Evolutionary conservation across 2,329 filamentous ascomycete genomes (phyloP).

Genomic region (Massarina eburnea): DNA sequence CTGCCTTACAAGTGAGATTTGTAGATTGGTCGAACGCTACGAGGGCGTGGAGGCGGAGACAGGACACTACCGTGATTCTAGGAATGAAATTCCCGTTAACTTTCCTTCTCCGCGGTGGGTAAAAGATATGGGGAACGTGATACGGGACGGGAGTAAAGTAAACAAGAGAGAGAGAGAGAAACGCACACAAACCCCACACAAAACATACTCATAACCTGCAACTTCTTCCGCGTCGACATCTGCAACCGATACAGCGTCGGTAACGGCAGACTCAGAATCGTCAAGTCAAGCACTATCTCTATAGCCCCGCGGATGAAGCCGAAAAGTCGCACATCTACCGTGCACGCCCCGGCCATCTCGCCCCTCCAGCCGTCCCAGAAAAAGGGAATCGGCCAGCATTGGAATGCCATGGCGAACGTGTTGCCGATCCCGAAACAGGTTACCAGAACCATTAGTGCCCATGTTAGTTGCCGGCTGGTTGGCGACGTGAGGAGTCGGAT

Average conservation of each 20-base stretch:
- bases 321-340: constrained; percentile 43
- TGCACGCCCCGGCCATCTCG: constrained; percentile 33
- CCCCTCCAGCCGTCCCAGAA: constrained; percentile 48
- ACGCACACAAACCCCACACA: constrained; percentile 22
- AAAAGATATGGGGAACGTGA: too few relatives aligned
- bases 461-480: constrained; percentile 17
- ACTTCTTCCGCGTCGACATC: constrained; percentile 28
- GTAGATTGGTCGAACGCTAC: constrained; percentile 20
- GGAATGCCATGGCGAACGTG: constrained; percentile 33
- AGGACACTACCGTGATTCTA: constrained; percentile 25
- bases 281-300: constrained; percentile 28
- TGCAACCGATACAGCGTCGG: constrained; percentile 24
- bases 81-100: too few relatives aligned
- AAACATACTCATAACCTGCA: constrained; percentile 33
- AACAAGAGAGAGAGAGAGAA: not conserved
- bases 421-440: constrained; percentile 28
- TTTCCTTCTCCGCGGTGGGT: too few relatives aligned
- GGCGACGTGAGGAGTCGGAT: constrained; percentile 31
- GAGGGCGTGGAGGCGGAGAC: constrained; percentile 22
- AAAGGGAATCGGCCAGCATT: constrained; percentile 41
- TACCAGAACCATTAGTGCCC: constrained; percentile 23
- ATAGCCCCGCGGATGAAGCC: constrained; percentile 39
- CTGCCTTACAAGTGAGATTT: constrained; percentile 25
- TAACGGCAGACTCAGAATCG: constrained; percentile 25
- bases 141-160: not conserved